phyloP scores from a whole-genome alignment of 768 basidiomycete genomes.

The Kwoniella dejecticola region DNA sequence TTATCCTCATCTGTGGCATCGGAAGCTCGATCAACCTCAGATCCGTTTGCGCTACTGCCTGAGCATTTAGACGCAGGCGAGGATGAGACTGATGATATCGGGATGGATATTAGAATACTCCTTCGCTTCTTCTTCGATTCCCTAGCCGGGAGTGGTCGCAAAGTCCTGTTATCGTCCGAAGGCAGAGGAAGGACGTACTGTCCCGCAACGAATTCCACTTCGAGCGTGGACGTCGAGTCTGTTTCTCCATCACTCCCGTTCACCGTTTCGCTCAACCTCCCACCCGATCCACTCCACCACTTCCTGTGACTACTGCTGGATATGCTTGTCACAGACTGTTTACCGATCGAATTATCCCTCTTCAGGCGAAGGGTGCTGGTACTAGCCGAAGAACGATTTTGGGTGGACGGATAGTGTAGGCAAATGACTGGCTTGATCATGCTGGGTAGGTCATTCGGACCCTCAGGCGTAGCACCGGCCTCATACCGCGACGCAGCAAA shows the following conservation, averaged over 20 bases:
- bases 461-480: too few species aligned
- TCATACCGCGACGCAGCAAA: too few species aligned
- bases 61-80: too few species aligned
- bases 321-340: conserved; percentile 17
- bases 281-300: conserved; percentile 24
- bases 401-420: conserved; percentile 19
- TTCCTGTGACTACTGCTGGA: conserved; percentile 8
- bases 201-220: conserved; percentile 33
- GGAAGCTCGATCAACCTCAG: neutral
- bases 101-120: conserved; percentile 2
- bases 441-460: too few species aligned
- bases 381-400: conserved; percentile 6
- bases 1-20: neutral
- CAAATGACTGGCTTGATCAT: conserved; percentile 38
- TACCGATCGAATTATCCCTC: conserved; percentile 22
- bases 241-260: conserved; percentile 1
- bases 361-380: conserved; percentile 26
- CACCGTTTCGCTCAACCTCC: conserved; percentile 37
- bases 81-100: neutral
- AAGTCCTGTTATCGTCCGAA: neutral
- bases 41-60: too few species aligned
- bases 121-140: conserved; percentile 2
- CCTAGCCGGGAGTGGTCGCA: neutral
- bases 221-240: conserved; percentile 10
- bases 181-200: conserved; percentile 18